Conservation (phyloP, 345 rosid species). For the Turritis glabra region DNA sequence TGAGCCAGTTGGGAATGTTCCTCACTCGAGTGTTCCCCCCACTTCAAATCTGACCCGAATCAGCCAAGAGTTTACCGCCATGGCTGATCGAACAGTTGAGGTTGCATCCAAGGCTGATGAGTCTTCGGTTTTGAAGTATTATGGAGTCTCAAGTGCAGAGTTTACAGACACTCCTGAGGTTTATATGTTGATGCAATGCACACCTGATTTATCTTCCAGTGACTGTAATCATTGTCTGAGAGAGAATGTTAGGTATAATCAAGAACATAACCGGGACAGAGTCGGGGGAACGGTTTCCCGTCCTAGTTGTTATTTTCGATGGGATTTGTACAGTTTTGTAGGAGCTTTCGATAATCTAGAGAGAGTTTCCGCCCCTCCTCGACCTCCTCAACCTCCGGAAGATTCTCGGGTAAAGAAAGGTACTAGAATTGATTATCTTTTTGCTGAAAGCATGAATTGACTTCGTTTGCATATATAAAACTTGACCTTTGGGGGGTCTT, state of each 20-base stretch:
- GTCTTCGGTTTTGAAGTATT: conserved; percentile 45
- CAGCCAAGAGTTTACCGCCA: conserved; percentile 31
- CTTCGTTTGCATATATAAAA: background rate
- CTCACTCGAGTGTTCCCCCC: conserved; percentile 5
- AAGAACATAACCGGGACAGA: conserved; percentile 27
- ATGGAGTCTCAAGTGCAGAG: conserved; percentile 40
- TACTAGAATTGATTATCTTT: background rate
- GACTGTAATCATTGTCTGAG: conserved; percentile 45
- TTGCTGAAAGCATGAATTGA: background rate
- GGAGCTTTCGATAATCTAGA: conserved; percentile 8
- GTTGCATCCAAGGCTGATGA: conserved; percentile 27
- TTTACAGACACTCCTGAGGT: conserved; percentile 13
- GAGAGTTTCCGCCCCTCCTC: conserved; percentile 32
- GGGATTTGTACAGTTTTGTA: conserved; percentile 28
- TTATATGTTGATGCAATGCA: conserved; percentile 54
- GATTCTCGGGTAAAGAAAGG: conserved; percentile 25
- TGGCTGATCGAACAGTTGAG: conserved; percentile 30
- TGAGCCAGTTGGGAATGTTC: background rate
- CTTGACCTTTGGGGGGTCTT: background rate
- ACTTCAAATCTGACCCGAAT: conserved; percentile 32
- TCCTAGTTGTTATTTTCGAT: conserved; percentile 51
- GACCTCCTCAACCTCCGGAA: conserved; percentile 2
- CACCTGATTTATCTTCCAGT: conserved; percentile 51
- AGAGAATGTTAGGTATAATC: background rate
- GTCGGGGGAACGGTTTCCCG: conserved; percentile 41